phyloP scores from a whole-genome alignment of 805 yeast species.

The Saccharomycopsis sp. region DNA sequence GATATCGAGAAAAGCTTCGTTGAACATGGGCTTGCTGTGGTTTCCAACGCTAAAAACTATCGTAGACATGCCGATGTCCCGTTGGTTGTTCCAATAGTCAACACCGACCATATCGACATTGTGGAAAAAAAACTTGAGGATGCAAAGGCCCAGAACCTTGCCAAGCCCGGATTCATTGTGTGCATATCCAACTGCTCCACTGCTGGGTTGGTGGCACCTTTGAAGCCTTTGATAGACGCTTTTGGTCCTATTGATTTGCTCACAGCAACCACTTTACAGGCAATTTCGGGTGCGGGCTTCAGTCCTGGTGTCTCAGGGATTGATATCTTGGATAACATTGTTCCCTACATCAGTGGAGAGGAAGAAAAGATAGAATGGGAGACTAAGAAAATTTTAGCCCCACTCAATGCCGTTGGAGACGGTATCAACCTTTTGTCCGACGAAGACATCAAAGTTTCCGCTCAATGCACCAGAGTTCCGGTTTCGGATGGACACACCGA shows the following conservation, averaged over 20 bases:
- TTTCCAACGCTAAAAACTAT: slow-evolving; percentile 95
- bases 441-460: slow-evolving; percentile 77
- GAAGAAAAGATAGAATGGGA: slow-evolving; percentile 99
- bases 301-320: slow-evolving; percentile 97
- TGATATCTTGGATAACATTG: slow-evolving; percentile 88
- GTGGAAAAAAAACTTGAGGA: slow-evolving; percentile 50
- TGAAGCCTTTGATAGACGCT: slow-evolving; percentile 83
- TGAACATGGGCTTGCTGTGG: slow-evolving; percentile 72
- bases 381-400: slow-evolving; percentile 88
- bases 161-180: slow-evolving; percentile 73
- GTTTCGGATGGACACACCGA: slow-evolving; percentile 98
- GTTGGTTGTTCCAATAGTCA: slow-evolving; percentile 89
- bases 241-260: slow-evolving; percentile 88
- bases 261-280: slow-evolving; percentile 90
- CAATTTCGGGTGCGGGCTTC: slow-evolving; percentile 97
- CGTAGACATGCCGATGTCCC: slow-evolving; percentile 86
- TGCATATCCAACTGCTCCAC: slow-evolving; percentile 98
- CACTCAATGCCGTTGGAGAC: slow-evolving; percentile 41
- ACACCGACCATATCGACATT: slow-evolving; percentile 80
- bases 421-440: slow-evolving; percentile 54
- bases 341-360: slow-evolving; percentile 93
- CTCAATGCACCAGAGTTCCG: slow-evolving; percentile 95
- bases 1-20: slow-evolving; percentile 80
- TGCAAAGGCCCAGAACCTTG: slow-evolving; percentile 48
- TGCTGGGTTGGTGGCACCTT: slow-evolving; percentile 94